phyloP scores from a whole-genome alignment of 2,329 filamentous ascomycete genomes.

The Ceratocystis huliohia region DNA sequence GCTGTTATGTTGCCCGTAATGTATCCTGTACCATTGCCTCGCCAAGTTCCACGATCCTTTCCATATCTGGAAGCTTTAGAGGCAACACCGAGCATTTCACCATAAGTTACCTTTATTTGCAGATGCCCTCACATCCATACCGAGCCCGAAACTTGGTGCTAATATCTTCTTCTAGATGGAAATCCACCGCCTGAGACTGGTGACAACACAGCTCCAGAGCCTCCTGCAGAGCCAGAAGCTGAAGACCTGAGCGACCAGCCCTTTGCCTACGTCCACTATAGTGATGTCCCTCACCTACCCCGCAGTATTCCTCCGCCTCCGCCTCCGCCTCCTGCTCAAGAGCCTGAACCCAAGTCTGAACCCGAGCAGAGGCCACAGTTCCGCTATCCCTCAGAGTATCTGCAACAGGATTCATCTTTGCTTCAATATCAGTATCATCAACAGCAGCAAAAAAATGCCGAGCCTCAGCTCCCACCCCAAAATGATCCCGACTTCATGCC shows the following conservation, averaged over 20 bases:
- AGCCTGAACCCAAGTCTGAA: neutral
- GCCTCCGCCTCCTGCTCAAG: neutral
- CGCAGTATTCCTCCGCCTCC: neutral
- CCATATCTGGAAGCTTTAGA: conserved; percentile 6
- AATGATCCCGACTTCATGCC: neutral
- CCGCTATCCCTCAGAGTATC: neutral
- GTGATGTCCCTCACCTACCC: neutral
- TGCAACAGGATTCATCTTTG: neutral
- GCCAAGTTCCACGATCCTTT: neutral
- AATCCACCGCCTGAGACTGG: neutral
- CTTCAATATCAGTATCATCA: neutral
- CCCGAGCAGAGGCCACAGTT: neutral
- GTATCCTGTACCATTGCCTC: neutral
- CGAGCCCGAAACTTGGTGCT: neutral
- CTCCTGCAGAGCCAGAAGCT: neutral
- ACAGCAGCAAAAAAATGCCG: neutral
- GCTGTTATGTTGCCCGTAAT: conserved; percentile 2
- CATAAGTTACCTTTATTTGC: neutral
- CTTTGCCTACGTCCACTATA: conserved; percentile 4
- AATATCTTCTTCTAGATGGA: neutral
- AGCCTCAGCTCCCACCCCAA: neutral
- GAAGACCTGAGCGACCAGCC: neutral
- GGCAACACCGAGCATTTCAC: neutral
- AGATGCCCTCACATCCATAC: neutral
- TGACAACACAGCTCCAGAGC: neutral